These are phyloP conservation scores for Exophiala spinifera DNA, from an alignment of 2,329 filamentous ascomycete genomes.

Conservation along the genomic window DNA sequence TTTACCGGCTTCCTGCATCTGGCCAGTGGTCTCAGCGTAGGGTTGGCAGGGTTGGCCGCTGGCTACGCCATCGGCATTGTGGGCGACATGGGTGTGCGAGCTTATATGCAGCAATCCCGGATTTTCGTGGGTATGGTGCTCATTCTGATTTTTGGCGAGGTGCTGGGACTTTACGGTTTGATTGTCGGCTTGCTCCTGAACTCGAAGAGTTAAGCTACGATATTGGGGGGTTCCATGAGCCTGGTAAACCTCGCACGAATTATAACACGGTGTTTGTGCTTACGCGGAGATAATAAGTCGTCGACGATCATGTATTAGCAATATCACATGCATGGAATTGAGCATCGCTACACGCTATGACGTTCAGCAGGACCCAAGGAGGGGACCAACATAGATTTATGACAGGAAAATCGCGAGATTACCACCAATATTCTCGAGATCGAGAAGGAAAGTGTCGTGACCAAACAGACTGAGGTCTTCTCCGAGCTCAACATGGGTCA, in stretches of 20 bases:
- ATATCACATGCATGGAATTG: neutral
- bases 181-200: slow-evolving; percentile 93
- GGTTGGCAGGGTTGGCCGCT: slow-evolving; percentile 85
- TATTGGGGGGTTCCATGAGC: neutral
- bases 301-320: neutral
- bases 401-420: slow-evolving; percentile 75
- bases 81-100: slow-evolving; percentile 85
- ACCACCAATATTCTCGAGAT: slow-evolving; percentile 87
- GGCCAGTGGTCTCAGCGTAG: slow-evolving; percentile 83
- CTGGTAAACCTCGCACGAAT: neutral
- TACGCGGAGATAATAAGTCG: too few relatives aligned
- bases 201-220: slow-evolving; percentile 64
- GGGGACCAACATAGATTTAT: slow-evolving; percentile 37
- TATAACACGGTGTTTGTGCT: too few relatives aligned
- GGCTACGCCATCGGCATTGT: slow-evolving; percentile 96
- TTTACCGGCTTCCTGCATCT: slow-evolving; percentile 94
- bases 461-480: slow-evolving; percentile 94
- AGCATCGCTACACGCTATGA: neutral
- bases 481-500: slow-evolving; percentile 85
- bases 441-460: slow-evolving; percentile 92
- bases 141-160: slow-evolving; percentile 97
- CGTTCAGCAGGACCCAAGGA: neutral
- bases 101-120: slow-evolving; percentile 93
- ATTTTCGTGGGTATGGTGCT: slow-evolving; percentile 99
- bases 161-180: slow-evolving; percentile 90